phyloP scores from a whole-genome alignment of 108 stramenopile species.

The Discostella stelligeroides region DNA sequence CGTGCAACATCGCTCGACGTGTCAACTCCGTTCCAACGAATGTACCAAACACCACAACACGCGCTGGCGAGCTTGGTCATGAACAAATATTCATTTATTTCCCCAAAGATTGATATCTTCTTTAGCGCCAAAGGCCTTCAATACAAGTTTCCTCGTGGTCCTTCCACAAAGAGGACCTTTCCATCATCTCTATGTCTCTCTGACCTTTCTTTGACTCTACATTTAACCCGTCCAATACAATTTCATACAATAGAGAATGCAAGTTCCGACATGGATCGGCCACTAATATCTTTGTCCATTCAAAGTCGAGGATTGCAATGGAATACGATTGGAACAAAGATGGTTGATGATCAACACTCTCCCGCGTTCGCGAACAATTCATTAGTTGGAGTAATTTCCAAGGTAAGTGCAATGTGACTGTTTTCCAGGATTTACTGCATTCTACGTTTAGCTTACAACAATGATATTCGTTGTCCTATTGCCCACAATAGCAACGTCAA shows the following conservation, averaged over 20 bases:
- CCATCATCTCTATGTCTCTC: constrained; percentile 20
- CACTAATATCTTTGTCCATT: constrained; percentile 22
- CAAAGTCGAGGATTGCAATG: constrained; percentile 22
- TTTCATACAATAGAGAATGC: constrained; percentile 4
- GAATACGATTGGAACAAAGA: constrained; percentile 10
- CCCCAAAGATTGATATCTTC: constrained; percentile 6
- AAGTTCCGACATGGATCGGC: constrained; percentile 10
- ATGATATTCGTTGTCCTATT: no score
- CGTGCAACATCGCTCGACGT: constrained; percentile 2
- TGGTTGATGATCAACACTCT: neutral
- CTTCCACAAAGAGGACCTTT: constrained; percentile 2
- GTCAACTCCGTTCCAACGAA: constrained; percentile 20
- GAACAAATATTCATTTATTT: constrained; percentile 27
- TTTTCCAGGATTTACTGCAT: no score
- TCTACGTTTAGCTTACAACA: neutral
- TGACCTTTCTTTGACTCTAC: constrained; percentile 11
- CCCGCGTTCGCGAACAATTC: constrained; percentile 18
- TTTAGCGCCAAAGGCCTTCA: constrained; percentile 9
- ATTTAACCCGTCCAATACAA: constrained; percentile 10
- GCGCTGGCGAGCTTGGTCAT: constrained; percentile 25
- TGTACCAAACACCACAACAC: constrained; percentile 12
- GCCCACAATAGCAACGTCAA: constrained; percentile 10
- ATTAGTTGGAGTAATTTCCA: constrained; percentile 36
- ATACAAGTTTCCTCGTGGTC: constrained; percentile 25
- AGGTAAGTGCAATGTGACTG: constrained; percentile 33